Percentiles rank a stretch among this genome's conserved stretches.
phyloP scores from a whole-genome alignment of 2,329 filamentous ascomycete genomes.

The Sporothrix luriei region DNA sequence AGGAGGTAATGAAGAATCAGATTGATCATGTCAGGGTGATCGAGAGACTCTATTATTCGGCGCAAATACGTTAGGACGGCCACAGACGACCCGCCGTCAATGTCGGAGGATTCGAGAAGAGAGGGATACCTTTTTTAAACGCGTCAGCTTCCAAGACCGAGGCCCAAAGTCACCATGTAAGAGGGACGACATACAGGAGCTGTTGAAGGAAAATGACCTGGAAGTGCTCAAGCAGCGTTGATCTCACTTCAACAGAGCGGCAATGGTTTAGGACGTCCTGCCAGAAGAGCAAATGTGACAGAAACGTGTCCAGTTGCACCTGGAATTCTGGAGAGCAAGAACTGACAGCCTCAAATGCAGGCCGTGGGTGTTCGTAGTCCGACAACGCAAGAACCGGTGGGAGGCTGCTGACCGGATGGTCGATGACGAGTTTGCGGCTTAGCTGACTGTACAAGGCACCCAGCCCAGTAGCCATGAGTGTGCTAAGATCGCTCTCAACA shows the following conservation, averaged over 20 bases:
- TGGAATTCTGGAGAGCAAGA: conserved; percentile 76
- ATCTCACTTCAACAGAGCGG: conserved; percentile 85
- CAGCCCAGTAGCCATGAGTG: conserved; percentile 92
- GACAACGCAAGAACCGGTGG: conserved; percentile 86
- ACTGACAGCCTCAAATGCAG: conserved; percentile 70
- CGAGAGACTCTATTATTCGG: conserved; percentile 84
- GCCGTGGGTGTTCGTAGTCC: conserved; percentile 76
- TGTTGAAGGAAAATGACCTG: conserved; percentile 96
- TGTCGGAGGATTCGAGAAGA: conserved; percentile 91
- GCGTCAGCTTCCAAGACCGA: not conserved
- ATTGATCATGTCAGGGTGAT: conserved; percentile 92
- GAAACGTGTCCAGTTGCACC: conserved; percentile 86
- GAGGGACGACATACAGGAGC: conserved; percentile 58
- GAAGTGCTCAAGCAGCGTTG: conserved; percentile 92
- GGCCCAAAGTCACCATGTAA: no score
- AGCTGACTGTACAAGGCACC: conserved; percentile 72
- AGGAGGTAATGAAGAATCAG: conserved; percentile 91
- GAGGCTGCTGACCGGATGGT: conserved; percentile 71
- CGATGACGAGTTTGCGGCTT: conserved; percentile 77
- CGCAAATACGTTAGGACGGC: conserved; percentile 92
- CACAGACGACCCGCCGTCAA: conserved; percentile 93
- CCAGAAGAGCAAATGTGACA: conserved; percentile 96
- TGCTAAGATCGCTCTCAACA: conserved; percentile 93
- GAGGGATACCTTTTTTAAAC: conserved; percentile 69
- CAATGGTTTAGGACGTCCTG: conserved; percentile 98